Base-by-base conservation (phyloP, 192 early-diverging fungal genomes). In the Chytriomyces hyalinus region DNA sequence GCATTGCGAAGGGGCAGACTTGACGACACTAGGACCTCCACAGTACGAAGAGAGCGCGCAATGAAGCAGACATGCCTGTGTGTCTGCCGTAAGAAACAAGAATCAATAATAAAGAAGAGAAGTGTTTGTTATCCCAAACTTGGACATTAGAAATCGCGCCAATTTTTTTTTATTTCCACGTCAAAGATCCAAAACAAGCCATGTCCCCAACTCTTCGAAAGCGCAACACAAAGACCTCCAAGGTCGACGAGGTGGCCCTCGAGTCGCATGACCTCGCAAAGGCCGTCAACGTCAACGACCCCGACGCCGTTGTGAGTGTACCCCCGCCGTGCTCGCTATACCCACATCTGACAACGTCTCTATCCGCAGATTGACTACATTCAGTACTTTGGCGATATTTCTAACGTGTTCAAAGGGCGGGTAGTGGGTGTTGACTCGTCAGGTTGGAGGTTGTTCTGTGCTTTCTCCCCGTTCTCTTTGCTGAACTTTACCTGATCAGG, bases 391-490 rank as follows among this genome's bases (percentile, higher is more conserved):
- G 78, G 71, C 17, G 20, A 51, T 10, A 74, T 79, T 53, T 11
- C 6, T 0, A 44, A 48, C 36, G 78, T 73, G 17, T 49, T 36
- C 61, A 74, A 72, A 63, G 78, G 70, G 9, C 36, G 66, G 57
- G 36, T 67, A 6, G 48, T 79, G 57, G 71, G 63, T 6, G 70
- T 79, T 43, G 78, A 79, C 49, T 63, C 70, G 11, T n/a, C 66
- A 28, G 78, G 78, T 79, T 13, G 2, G 60, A 22, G 24, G 15
- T 2, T 15, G 3, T 36, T 26, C n/a, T 61, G 1, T 3, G 63
- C 63, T 65, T 65, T 22, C 11, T 13, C 11, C 24, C 20, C 20
- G 22, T 60, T n/a, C 47, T 70, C 68, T 45, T n/a, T 6, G 24
- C n/a, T 65, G 13, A 48, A 15, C 7, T 9, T 28, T 47, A n/a